Conservation (phyloP, 257 asterid genomes). For the Rubia yunnanensis region DNA sequence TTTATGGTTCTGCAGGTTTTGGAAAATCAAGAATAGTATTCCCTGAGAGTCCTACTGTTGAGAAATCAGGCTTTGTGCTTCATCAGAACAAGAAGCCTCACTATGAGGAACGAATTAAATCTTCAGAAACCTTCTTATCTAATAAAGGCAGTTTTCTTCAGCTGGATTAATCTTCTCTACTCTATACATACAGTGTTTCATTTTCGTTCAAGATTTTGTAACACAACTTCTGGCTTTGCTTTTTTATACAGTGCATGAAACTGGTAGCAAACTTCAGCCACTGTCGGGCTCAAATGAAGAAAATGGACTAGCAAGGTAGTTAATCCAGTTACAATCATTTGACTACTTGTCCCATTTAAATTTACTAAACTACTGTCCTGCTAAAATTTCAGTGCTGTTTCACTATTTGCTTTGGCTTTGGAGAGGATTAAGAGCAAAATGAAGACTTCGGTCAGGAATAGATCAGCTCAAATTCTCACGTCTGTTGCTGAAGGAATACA, state of each 20-base stretch:
- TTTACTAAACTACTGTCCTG: background rate
- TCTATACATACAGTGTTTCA: background rate
- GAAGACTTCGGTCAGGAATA: slow-evolving; percentile 49
- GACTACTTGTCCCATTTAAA: background rate
- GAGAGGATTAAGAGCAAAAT: slow-evolving; percentile 59
- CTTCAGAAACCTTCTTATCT: slow-evolving; percentile 33
- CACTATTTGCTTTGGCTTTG: slow-evolving; percentile 55
- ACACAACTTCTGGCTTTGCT: slow-evolving; percentile 1
- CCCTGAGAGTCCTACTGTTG: slow-evolving; percentile 25
- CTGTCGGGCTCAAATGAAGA: slow-evolving; percentile 41
- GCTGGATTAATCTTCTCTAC: slow-evolving; percentile 10
- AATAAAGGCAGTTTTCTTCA: slow-evolving; percentile 34
- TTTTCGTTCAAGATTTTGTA: slow-evolving; percentile 1
- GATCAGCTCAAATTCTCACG: slow-evolving; percentile 64
- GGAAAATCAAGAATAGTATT: slow-evolving; percentile 28
- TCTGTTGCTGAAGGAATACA: slow-evolving; percentile 59
- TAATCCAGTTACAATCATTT: background rate
- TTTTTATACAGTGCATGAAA: slow-evolving; percentile 37
- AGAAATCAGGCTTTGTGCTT: slow-evolving; percentile 18
- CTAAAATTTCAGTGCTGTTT: slow-evolving; percentile 50
- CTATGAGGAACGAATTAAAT: slow-evolving; percentile 29
- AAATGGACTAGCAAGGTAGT: slow-evolving; percentile 64
- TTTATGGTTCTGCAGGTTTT: slow-evolving; percentile 34
- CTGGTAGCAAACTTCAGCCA: slow-evolving; percentile 27
- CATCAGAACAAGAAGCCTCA: slow-evolving; percentile 25